These are phyloP conservation scores for Rhododendron vialii DNA, from an alignment of 148 eudicot species.

Conservation along the genomic window DNA sequence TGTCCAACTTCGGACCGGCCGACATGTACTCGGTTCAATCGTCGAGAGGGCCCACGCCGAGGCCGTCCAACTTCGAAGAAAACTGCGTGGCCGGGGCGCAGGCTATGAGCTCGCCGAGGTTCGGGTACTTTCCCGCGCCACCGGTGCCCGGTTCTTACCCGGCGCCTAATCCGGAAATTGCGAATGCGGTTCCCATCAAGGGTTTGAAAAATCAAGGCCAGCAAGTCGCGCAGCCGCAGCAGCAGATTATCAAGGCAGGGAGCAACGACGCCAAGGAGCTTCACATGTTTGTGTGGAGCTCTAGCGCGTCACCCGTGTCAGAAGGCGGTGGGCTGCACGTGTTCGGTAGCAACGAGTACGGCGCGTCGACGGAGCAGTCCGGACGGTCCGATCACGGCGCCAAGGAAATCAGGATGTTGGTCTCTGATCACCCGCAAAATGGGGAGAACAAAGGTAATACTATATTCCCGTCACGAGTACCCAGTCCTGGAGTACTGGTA, in stretches of 20 bases:
- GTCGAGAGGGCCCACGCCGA: conserved; percentile 71
- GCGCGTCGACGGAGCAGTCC: conserved; percentile 50
- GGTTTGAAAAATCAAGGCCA: conserved; percentile 13
- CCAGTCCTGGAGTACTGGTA: background rate
- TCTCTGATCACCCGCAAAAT: conserved; percentile 69
- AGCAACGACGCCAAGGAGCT: conserved; percentile 81
- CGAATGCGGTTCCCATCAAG: conserved; percentile 13
- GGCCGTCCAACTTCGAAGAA: conserved; percentile 83
- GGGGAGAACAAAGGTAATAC: conserved; percentile 72
- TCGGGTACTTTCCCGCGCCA: conserved; percentile 50
- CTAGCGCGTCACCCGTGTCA: conserved; percentile 80
- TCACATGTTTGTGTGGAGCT: conserved; percentile 97
- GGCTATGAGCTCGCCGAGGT: conserved; percentile 43
- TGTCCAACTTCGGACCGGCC: conserved; percentile 70
- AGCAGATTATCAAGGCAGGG: conserved; percentile 26
- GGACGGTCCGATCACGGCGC: conserved; percentile 85
- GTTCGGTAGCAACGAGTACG: conserved; percentile 60
- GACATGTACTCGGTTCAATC: conserved; percentile 76
- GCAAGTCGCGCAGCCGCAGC: conserved; percentile 13
- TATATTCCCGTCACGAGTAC: background rate
- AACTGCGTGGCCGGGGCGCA: conserved; percentile 30
- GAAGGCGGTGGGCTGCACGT: conserved; percentile 80
- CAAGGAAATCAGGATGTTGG: conserved; percentile 92
- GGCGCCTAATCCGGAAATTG: conserved; percentile 76
- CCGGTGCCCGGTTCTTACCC: conserved; percentile 46